phyloP scores from a whole-genome alignment of 129 eudicot genomes.

The Flaveria ramosissima region DNA sequence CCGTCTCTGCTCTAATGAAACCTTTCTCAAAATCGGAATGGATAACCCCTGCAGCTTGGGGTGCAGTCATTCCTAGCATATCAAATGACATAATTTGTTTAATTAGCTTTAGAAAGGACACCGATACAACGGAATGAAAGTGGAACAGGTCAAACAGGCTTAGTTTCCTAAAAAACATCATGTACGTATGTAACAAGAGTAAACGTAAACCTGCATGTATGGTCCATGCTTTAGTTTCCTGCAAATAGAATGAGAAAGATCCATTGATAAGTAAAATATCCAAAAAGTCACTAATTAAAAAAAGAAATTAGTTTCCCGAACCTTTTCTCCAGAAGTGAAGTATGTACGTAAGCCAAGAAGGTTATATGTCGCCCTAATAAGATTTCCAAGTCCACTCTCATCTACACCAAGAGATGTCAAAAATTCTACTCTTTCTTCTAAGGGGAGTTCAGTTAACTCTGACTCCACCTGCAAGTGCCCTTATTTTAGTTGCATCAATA shows the following conservation, averaged over 20 bases:
- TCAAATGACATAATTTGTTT: conserved; percentile 26
- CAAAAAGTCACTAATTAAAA: not conserved
- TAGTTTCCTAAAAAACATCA: conserved; percentile 5
- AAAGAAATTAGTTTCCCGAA: conserved; percentile 16
- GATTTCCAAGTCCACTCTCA: conserved; percentile 97
- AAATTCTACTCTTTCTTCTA: conserved; percentile 84
- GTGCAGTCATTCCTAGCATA: conserved; percentile 94
- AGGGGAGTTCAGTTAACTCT: conserved; percentile 88
- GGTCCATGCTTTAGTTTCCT: conserved; percentile 99
- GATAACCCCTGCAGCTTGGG: conserved; percentile 98
- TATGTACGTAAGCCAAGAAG: conserved; percentile 94
- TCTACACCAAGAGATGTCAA: conserved; percentile 83
- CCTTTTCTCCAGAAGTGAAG: conserved; percentile 98
- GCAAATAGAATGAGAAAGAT: conserved; percentile 20
- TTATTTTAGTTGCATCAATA: conserved; percentile 24
- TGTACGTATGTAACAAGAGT: not conserved
- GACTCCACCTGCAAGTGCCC: conserved; percentile 74
- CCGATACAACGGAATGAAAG: not conserved
- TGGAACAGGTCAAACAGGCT: not conserved
- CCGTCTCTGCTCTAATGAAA: conserved; percentile 98
- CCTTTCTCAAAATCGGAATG: conserved; percentile 99
- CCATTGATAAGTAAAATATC: conserved; percentile 7
- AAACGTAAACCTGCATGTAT: conserved; percentile 72
- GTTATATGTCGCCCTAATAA: conserved; percentile 82
- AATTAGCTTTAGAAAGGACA: not conserved